Percentiles rank a stretch among this genome's conserved stretches.
Conservation (phyloP, 441 rosid genomes). For the Arabidopsis lyrata region DNA sequence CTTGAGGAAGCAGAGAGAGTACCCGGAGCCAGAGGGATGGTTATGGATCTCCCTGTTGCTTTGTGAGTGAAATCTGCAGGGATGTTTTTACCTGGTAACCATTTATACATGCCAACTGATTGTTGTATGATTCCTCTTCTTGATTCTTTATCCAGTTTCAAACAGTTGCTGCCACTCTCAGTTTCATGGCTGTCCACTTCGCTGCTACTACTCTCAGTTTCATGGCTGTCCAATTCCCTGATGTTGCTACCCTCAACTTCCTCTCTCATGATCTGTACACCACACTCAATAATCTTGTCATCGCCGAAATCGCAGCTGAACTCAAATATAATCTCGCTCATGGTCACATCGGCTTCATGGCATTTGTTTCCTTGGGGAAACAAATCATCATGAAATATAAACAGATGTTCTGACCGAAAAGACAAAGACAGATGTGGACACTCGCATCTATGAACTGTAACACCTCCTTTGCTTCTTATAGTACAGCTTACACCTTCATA, state of each 20-base stretch:
- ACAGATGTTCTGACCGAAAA: not conserved
- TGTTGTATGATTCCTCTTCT: not conserved
- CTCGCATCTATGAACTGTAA: too few species aligned
- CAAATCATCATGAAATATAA: not conserved
- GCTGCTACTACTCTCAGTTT: not conserved
- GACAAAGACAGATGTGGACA: not conserved
- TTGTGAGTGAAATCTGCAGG: not conserved
- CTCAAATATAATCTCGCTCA: not conserved
- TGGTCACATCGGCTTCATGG: not conserved
- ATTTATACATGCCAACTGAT: not conserved
- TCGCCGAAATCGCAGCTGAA: not conserved
- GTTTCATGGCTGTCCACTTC: too few species aligned
- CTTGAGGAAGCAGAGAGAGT: not conserved
- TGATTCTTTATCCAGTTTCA: not conserved
- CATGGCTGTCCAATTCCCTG: not conserved
- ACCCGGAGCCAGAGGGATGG: not conserved
- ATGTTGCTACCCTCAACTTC: not conserved
- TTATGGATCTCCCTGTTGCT: not conserved
- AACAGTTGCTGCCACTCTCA: too few species aligned
- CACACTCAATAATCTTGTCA: conserved; percentile 11
- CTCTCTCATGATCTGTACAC: conserved; percentile 12
- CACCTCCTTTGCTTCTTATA: too few species aligned
- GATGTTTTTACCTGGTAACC: not conserved
- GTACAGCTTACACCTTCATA: too few species aligned
- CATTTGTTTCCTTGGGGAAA: not conserved